Percentiles rank a stretch among this genome's conserved stretches.
Evolutionary conservation across 768 basidiomycete species (phyloP).

Genomic region (Tubosaeta sp.): DNA sequence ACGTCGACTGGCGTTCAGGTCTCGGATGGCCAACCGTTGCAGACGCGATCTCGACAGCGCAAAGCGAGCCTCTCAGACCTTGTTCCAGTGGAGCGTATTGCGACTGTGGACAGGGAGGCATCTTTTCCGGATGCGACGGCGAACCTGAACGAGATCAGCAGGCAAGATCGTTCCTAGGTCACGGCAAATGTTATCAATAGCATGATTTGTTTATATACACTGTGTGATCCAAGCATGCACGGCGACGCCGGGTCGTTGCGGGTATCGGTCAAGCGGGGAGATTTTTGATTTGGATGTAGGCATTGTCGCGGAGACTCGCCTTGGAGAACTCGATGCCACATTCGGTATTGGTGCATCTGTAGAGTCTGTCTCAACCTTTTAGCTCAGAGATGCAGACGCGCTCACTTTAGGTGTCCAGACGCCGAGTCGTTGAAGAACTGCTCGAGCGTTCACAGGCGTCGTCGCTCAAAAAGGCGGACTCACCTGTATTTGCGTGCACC

Average conservation of each 20-base stretch:
- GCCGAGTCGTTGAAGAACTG: constrained; percentile 38
- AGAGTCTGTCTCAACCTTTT: constrained; percentile 8
- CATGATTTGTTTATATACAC: constrained; percentile 30
- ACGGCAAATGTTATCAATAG: constrained; percentile 13
- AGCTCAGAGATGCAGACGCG: constrained; percentile 1
- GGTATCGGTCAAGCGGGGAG: constrained; percentile 28
- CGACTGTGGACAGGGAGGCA: constrained; percentile 52
- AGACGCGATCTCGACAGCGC: constrained; percentile 51
- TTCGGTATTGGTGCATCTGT: constrained; percentile 36
- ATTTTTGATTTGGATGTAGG: constrained; percentile 39
- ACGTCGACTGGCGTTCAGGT: constrained; percentile 15
- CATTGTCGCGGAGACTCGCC: constrained; percentile 35
- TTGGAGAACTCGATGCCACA: constrained; percentile 41
- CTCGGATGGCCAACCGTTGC: constrained; percentile 38
- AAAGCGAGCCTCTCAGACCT: constrained; percentile 62
- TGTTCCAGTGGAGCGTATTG: constrained; percentile 61
- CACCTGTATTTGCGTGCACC: constrained; percentile 41
- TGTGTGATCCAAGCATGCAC: constrained; percentile 16
- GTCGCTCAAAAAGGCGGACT: constrained; percentile 5
- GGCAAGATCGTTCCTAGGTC: constrained; percentile 27
- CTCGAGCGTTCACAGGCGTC: background rate
- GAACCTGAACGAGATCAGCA: constrained; percentile 55
- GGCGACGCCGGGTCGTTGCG: constrained; percentile 21
- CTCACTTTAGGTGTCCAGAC: constrained; percentile 35
- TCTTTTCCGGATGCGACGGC: constrained; percentile 61